phyloP scores from a whole-genome alignment of 1,139 yeast species.

The Nakaseomyces sp. region DNA sequence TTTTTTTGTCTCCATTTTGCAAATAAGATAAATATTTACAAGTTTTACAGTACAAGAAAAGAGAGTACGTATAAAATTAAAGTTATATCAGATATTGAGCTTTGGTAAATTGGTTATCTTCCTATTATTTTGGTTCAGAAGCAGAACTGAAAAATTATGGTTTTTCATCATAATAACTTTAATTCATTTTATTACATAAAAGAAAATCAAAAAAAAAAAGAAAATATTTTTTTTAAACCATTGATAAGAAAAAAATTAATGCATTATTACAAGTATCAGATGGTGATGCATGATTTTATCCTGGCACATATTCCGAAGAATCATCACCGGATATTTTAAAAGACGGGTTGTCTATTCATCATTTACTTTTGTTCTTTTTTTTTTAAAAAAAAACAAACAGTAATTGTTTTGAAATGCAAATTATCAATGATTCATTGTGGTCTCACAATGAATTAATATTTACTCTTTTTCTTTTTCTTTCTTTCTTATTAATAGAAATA shows the following conservation, averaged over 20 bases:
- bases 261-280: conserved; percentile 21
- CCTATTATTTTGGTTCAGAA: conserved; percentile 30
- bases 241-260: conserved; percentile 5
- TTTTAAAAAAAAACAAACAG: not conserved
- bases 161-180: conserved; percentile 26
- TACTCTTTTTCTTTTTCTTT: not conserved
- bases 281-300: conserved; percentile 34
- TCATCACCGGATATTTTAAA: conserved; percentile 31
- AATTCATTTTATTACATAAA: conserved; percentile 3
- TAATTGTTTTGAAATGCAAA: too few relatives aligned
- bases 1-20: not conserved
- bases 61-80: not conserved
- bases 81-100: conserved; percentile 4
- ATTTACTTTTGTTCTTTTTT: conserved; percentile 8
- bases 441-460: conserved; percentile 20
- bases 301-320: conserved; percentile 32
- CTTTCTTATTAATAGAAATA: too few relatives aligned
- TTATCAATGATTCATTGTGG: conserved; percentile 24
- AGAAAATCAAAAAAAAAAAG: conserved; percentile 2
- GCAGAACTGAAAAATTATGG: conserved; percentile 30
- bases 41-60: too few relatives aligned
- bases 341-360: conserved; percentile 31
- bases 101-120: conserved; percentile 31
- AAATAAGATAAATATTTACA: too few relatives aligned
- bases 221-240: not conserved